phyloP scores from a whole-genome alignment of 257 asterid genomes.

The Cruciata laevipes region DNA sequence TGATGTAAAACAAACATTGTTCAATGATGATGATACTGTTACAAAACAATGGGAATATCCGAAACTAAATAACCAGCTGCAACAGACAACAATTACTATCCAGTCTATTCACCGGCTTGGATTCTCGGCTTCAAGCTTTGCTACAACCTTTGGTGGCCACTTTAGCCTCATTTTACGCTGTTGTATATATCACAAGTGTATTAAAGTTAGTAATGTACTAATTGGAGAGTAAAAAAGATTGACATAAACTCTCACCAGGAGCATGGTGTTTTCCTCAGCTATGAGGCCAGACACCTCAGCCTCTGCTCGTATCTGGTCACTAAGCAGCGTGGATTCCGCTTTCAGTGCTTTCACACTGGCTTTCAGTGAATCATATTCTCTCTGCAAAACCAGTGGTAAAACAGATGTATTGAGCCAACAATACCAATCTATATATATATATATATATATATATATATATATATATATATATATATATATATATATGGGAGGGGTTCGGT shows the following conservation, averaged over 20 bases:
- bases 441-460: too few relatives aligned
- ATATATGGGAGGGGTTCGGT: too few relatives aligned
- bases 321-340: background rate
- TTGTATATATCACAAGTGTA: constrained; percentile 15
- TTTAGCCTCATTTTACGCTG: constrained; percentile 19
- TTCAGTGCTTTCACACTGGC: constrained; percentile 14
- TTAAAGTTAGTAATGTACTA: background rate
- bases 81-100: too few relatives aligned
- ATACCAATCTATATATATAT: too few relatives aligned
- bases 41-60: too few relatives aligned
- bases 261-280: constrained; percentile 10
- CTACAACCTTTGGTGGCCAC: constrained; percentile 6
- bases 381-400: constrained; percentile 11
- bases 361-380: background rate
- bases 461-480: too few relatives aligned
- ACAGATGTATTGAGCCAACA: too few relatives aligned
- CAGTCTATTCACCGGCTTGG: constrained; percentile 16
- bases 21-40: too few relatives aligned
- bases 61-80: too few relatives aligned
- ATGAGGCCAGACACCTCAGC: constrained; percentile 6
- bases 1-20: too few relatives aligned
- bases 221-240: too few relatives aligned
- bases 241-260: too few relatives aligned
- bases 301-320: background rate
- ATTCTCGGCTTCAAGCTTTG: constrained; percentile 9